Evolutionary conservation across 495 filamentous ascomycete genomes (phyloP), one percentile per base, ranked within the genome.

Genomic region (Penicillium angulare): DNA sequence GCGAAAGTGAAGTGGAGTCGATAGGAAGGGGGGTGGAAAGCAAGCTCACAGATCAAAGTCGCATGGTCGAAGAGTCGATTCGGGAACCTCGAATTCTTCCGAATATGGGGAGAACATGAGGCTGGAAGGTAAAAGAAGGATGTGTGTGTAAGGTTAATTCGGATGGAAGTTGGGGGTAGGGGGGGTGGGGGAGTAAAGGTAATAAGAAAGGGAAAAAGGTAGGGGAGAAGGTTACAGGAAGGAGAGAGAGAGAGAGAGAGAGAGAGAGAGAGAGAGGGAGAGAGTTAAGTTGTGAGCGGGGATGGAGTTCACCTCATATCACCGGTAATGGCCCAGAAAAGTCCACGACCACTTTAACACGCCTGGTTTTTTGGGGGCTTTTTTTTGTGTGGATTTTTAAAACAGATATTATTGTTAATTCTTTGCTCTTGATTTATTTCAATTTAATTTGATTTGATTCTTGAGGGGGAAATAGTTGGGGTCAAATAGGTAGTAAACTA

Each of bases 41-140:
- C 17, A 16, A 55, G 47, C 50, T 59, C 56, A 60, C 56, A 65
- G 66, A 43, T 65, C 68, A 64, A 71, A 61, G 53, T 66, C 61
- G 58, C 60, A 54, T 58, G 55, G 56, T 65, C 60, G 55, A 55
- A 65, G 59, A 51, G 59, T 63, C 45, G 62, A 57, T 53, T 65
- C 62, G 52, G 62, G 56, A 49, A 65, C 62, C 53, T 65, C 62
- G 53, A 65, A 65, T 63, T 65, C 62, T 42, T 65, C 62, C 56
- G 62, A 63, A 47, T 65, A 65, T 38, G 62, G 62, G 56, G 62
- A 64, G 57, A 63, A 66, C 57, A 66, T 64, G 64, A 61, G 62
- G 61, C 53, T 52, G 55, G 52, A 53, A 38, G 47, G 44, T 42
- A 26, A 33, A 45, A 56, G 23, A 31, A 12, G n/a, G n/a, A n/a